These are phyloP conservation scores for Breynia disticha DNA, from an alignment of 441 rosid genomes.

Conservation along the genomic window DNA sequence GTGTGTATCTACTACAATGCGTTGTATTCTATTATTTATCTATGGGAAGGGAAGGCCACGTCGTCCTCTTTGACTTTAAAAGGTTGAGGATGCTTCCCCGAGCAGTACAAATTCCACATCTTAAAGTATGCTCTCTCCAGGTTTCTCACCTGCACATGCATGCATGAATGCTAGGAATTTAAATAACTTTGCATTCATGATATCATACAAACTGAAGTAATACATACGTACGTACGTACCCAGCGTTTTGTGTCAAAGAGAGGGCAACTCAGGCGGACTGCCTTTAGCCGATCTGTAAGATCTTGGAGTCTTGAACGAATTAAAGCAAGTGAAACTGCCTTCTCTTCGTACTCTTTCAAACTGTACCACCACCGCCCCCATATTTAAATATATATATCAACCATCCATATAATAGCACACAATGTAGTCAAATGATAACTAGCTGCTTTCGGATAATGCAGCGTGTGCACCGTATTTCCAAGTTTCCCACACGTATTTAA, in stretches of 20 bases:
- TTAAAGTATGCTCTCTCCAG: slow-evolving; percentile 79
- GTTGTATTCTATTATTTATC: slow-evolving; percentile 15
- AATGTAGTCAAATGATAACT: too few relatives aligned
- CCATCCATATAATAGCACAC: too few relatives aligned
- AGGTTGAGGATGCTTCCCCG: slow-evolving; percentile 62
- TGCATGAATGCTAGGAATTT: too few relatives aligned
- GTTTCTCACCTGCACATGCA: slow-evolving; percentile 55
- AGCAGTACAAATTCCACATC: slow-evolving; percentile 91
- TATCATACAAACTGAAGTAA: not conserved
- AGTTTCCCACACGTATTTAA: too few relatives aligned
- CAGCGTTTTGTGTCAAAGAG: slow-evolving; percentile 88
- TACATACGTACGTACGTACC: slow-evolving; percentile 57
- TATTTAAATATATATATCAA: too few relatives aligned
- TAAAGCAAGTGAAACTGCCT: slow-evolving; percentile 69
- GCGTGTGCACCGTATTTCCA: too few relatives aligned
- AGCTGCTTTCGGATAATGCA: too few relatives aligned
- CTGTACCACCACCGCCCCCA: slow-evolving; percentile 33
- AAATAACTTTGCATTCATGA: not conserved
- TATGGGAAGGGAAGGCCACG: slow-evolving; percentile 59
- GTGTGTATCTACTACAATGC: too few relatives aligned
- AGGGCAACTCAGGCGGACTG: slow-evolving; percentile 71
- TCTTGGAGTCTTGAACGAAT: slow-evolving; percentile 60
- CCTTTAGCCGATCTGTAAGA: slow-evolving; percentile 54
- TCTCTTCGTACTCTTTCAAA: slow-evolving; percentile 88
- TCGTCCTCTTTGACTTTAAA: slow-evolving; percentile 74